Base-by-base conservation (phyloP, 2,329 filamentous ascomycete genomes). In the Capronia coronata region DNA sequence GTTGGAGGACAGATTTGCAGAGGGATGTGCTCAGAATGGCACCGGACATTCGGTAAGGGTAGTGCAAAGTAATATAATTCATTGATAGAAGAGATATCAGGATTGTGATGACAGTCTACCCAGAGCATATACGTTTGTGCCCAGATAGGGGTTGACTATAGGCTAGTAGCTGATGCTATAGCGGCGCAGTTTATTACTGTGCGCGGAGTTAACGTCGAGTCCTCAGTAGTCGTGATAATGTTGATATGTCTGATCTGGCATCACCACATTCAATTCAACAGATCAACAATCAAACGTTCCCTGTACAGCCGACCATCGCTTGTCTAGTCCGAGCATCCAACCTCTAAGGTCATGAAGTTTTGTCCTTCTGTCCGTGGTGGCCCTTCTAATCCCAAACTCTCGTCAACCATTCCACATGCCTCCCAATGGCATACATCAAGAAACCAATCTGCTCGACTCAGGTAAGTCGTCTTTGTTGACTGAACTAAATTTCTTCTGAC, bases 391-490 rank as follows among this genome's bases (percentile, higher is more conserved):
- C 14, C 25, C 16, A 35, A 35, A 25, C 30, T 38, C 18, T 14
- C 22, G 21, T 41, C 43, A 27, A 30, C 18, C 23, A 46, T 34
- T 46, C 40, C 52, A 55, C 30, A 57, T 57, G 55, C 42, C 49
- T 37, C 37, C 42, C 45, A 55, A 57, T 57, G 58, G 57, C 22
- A 41, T 48, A 23, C 51, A 48, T 3, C 47, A 53, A 43, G 59
- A 62, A 52, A 58, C 65, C 50, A 68, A 72, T 59, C 64, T 67
- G 49, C 61, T 73, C 57, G 71, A 73, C 63, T 67, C 69, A 65
- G 71, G 71, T 70, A 63, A 63, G 46, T 8, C n/a, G n/a, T n/a
- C n/a, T n/a, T n/a, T n/a, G n/a, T n/a, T n/a, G n/a, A n/a, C n/a
- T n/a, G n/a, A n/a, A n/a, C n/a, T n/a, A n/a, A n/a, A 11, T 27